Conservation (phyloP, 768 basidiomycete genomes). For the Galerina sulciceps region DNA sequence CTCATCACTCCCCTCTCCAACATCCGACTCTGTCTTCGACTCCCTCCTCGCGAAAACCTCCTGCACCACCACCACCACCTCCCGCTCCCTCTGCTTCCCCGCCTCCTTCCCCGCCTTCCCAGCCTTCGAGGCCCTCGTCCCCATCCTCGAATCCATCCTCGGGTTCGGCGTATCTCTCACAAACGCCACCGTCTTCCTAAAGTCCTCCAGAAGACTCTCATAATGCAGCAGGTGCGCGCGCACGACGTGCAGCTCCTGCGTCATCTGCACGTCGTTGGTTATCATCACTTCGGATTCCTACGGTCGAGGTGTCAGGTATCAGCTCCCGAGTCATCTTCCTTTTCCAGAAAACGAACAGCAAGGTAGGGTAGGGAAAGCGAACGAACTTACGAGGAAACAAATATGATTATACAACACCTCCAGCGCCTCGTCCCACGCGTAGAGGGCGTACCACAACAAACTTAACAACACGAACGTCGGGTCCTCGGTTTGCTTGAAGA, state of each 20-base stretch:
- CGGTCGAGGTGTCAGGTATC: too few species aligned
- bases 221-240: slow-evolving; percentile 65
- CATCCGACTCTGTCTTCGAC: not conserved
- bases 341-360: not conserved
- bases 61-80: too few species aligned
- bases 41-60: not conserved
- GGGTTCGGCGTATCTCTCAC: slow-evolving; percentile 53
- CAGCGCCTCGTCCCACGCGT: slow-evolving; percentile 64
- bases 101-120: too few species aligned
- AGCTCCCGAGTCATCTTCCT: too few species aligned
- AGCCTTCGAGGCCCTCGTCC: too few species aligned
- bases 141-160: too few species aligned
- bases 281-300: slow-evolving; percentile 51
- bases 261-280: slow-evolving; percentile 45
- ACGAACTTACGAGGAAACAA: slow-evolving; percentile 42
- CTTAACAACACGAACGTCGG: slow-evolving; percentile 60
- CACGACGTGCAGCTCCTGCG: slow-evolving; percentile 57
- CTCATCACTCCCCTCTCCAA: too few species aligned
- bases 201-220: slow-evolving; percentile 55
- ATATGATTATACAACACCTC: slow-evolving; percentile 57
- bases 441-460: slow-evolving; percentile 61
- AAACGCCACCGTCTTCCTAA: slow-evolving; percentile 55
- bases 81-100: too few species aligned
- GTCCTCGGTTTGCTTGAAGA: slow-evolving; percentile 45
- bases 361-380: not conserved